Evolutionary conservation across 2,329 filamentous ascomycete genomes (phyloP).

Genomic region (Esteya vermicola): DNA sequence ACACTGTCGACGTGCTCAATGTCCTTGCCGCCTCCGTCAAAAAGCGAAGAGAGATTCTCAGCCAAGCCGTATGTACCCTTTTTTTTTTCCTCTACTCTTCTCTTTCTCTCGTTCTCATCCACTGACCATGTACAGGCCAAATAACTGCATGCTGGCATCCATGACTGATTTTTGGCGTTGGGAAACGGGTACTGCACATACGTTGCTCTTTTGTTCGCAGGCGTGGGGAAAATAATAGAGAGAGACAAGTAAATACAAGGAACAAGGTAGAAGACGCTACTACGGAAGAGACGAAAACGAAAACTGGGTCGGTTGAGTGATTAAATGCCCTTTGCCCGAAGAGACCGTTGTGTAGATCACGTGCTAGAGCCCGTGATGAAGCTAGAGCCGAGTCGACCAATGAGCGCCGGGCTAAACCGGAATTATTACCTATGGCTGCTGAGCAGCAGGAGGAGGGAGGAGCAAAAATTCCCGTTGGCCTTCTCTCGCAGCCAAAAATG

Average conservation of each 20-base stretch:
- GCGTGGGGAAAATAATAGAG: background rate
- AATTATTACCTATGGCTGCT: constrained; percentile 9
- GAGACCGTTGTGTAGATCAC: no score
- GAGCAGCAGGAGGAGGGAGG: background rate
- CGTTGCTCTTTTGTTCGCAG: no score
- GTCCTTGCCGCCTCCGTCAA: constrained; percentile 68
- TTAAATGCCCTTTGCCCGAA: constrained; percentile 9
- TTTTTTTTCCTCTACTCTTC: no score
- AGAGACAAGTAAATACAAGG: background rate
- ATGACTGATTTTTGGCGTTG: no score
- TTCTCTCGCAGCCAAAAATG: constrained; percentile 8
- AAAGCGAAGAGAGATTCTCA: constrained; percentile 47
- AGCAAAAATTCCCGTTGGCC: constrained; percentile 4
- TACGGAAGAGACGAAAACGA: constrained; percentile 1
- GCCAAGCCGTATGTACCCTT: no score
- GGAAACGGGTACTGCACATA: no score
- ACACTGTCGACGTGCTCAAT: constrained; percentile 68
- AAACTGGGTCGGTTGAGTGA: constrained; percentile 6
- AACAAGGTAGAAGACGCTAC: background rate
- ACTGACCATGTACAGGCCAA: no score
- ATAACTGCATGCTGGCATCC: no score
- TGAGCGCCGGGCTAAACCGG: constrained; percentile 14
- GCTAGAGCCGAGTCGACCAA: constrained; percentile 10
- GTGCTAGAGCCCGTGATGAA: constrained; percentile 5
- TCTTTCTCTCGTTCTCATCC: no score